A percentile compares a stretch with the other conserved stretches of the same genome.
These are phyloP conservation scores for Trametes versicolor DNA, from an alignment of 1,284 basidiomycete species.

Conservation along the genomic window DNA sequence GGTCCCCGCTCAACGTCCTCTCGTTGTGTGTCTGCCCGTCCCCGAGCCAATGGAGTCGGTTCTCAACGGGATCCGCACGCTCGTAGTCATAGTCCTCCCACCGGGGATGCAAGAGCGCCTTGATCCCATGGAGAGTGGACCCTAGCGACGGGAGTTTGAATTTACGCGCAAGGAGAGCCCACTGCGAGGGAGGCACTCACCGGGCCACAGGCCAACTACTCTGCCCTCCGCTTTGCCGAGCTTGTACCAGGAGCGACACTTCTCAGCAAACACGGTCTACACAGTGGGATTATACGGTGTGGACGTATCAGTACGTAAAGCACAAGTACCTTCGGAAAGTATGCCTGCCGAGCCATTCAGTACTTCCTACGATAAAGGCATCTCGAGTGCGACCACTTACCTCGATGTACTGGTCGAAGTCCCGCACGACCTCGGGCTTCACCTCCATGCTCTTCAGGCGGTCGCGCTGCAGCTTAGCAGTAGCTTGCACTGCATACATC, in stretches of 20 bases:
- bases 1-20: slow-evolving; percentile 54
- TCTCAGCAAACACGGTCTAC: slow-evolving; percentile 66
- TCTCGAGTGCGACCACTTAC: slow-evolving; percentile 36
- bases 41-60: slow-evolving; percentile 68
- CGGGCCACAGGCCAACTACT: slow-evolving; percentile 68
- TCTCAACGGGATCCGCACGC: slow-evolving; percentile 51
- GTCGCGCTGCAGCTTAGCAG: slow-evolving; percentile 67
- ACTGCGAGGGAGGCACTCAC: slow-evolving; percentile 40
- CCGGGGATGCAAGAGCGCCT: slow-evolving; percentile 60
- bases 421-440: slow-evolving; percentile 62
- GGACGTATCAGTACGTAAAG: neutral
- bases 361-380: neutral
- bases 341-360: slow-evolving; percentile 46
- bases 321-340: slow-evolving; percentile 58
- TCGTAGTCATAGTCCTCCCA: slow-evolving; percentile 76
- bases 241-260: slow-evolving; percentile 76
- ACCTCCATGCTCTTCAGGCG: slow-evolving; percentile 66
- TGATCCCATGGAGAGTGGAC: slow-evolving; percentile 63
- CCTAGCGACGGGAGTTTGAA: slow-evolving; percentile 43
- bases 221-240: slow-evolving; percentile 67
- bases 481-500: slow-evolving; percentile 60
- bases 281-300: slow-evolving; percentile 3
- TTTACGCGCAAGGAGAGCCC: too few species aligned
- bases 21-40: slow-evolving; percentile 61
- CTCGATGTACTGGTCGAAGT: slow-evolving; percentile 67